Percentiles rank a stretch among this genome's conserved stretches.
phyloP scores from a whole-genome alignment of 148 eudicot species.

The Bassia scoparia region DNA sequence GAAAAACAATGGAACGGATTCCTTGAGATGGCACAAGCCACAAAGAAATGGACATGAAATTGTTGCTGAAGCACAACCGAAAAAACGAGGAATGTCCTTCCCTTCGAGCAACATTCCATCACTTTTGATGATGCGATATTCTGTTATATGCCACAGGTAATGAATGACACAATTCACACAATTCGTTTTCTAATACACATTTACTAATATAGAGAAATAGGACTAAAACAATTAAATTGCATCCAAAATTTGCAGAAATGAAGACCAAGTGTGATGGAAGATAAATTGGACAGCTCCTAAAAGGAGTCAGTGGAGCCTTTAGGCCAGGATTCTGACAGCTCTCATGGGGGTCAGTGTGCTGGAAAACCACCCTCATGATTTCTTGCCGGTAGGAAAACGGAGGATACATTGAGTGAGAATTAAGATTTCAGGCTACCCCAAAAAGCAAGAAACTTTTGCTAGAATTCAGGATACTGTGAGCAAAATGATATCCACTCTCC shows the following conservation, averaged over 20 bases:
- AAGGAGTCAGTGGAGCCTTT: constrained; percentile 73
- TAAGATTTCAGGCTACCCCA: constrained; percentile 68
- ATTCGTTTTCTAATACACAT: background rate
- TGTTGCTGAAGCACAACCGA: constrained; percentile 18
- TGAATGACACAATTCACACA: background rate
- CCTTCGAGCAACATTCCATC: constrained; percentile 70
- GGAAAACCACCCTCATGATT: constrained; percentile 95
- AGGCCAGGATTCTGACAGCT: constrained; percentile 91
- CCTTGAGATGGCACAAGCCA: constrained; percentile 28
- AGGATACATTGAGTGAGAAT: constrained; percentile 70
- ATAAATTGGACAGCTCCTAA: constrained; percentile 57
- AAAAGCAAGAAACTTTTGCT: constrained; percentile 77
- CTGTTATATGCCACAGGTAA: constrained; percentile 86
- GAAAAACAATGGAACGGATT: constrained; percentile 6
- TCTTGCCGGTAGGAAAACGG: constrained; percentile 79
- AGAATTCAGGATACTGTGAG: constrained; percentile 84
- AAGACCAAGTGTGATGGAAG: constrained; percentile 53
- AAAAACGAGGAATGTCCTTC: constrained; percentile 72
- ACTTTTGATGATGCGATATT: constrained; percentile 63
- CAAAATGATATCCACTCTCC: constrained; percentile 89
- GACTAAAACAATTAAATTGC: background rate
- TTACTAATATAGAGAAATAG: background rate
- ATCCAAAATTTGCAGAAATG: constrained; percentile 47
- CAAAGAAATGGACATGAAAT: constrained; percentile 14
- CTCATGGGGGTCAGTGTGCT: constrained; percentile 87